A percentile compares a stretch with the other conserved stretches of the same genome.
These are phyloP conservation scores for Bremia lactucae DNA, from an alignment of 352 stramenopile genomes.

Conservation along the genomic window DNA sequence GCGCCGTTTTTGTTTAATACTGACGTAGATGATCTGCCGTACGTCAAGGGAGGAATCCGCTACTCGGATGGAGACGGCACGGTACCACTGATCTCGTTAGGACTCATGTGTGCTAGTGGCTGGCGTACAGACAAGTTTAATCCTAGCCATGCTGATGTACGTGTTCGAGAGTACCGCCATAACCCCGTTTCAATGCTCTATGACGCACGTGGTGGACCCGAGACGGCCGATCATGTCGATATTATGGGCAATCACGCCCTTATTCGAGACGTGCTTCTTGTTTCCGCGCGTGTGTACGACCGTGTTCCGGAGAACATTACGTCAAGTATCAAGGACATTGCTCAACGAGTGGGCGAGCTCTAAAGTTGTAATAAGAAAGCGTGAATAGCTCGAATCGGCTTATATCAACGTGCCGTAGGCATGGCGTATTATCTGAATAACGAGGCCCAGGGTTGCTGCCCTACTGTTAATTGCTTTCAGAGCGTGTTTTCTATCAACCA, in stretches of 20 bases:
- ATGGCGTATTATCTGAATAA: not conserved
- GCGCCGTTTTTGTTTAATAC: slow-evolving; percentile 62
- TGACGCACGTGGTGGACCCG: slow-evolving; percentile 54
- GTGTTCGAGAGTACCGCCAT: slow-evolving; percentile 67
- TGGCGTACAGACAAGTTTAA: slow-evolving; percentile 84
- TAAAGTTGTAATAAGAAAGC: slow-evolving; percentile 4
- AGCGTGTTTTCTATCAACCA: not conserved
- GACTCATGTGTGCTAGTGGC: slow-evolving; percentile 89
- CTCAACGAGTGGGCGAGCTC: slow-evolving; percentile 35
- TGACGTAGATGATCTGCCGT: slow-evolving; percentile 46
- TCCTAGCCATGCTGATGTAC: slow-evolving; percentile 76
- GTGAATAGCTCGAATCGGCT: not conserved
- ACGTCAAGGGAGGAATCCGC: slow-evolving; percentile 68
- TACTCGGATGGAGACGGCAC: slow-evolving; percentile 89
- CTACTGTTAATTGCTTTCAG: not conserved
- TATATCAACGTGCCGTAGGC: not conserved
- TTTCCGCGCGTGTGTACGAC: slow-evolving; percentile 55
- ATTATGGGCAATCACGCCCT: slow-evolving; percentile 92
- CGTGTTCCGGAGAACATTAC: slow-evolving; percentile 59
- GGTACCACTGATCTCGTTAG: slow-evolving; percentile 87
- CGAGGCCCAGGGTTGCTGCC: no score
- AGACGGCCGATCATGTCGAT: slow-evolving; percentile 89
- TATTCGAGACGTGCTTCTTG: slow-evolving; percentile 64
- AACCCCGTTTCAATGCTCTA: slow-evolving; percentile 68
- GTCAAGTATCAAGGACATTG: slow-evolving; percentile 58